Conservation (phyloP, 495 filamentous ascomycete species). For the Daldinia decipiens region DNA sequence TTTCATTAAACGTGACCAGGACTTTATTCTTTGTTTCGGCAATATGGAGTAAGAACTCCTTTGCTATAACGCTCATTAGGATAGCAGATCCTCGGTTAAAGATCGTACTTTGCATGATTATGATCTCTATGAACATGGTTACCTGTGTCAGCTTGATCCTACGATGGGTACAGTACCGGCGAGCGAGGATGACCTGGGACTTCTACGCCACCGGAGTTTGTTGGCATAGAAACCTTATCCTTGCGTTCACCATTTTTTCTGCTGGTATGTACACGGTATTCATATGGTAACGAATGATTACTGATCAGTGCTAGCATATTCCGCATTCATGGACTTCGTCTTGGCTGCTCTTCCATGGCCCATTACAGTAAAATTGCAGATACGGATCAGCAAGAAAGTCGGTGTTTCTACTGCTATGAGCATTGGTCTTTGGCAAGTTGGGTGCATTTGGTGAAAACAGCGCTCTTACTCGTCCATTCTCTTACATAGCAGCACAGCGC, state of each 20-base stretch:
- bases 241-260: constrained; percentile 29
- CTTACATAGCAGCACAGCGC: background rate
- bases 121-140: constrained; percentile 49
- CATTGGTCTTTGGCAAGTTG: background rate
- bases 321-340: constrained; percentile 50
- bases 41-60: constrained; percentile 1
- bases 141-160: constrained; percentile 51
- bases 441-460: background rate
- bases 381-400: constrained; percentile 52
- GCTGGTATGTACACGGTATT: background rate
- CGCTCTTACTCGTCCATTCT: background rate
- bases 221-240: constrained; percentile 43
- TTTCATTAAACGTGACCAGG: background rate
- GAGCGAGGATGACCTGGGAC: constrained; percentile 49
- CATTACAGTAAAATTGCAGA: constrained; percentile 49
- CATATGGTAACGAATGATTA: background rate
- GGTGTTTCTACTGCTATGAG: constrained; percentile 39
- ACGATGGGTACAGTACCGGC: constrained; percentile 50
- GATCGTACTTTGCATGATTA: constrained; percentile 34
- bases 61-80: background rate
- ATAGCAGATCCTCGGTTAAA: background rate
- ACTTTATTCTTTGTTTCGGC: background rate
- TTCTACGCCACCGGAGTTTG: constrained; percentile 45
- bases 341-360: constrained; percentile 51
- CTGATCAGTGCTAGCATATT: constrained; percentile 40